Percentiles rank a stretch among this genome's conserved stretches.
Conservation (phyloP, 2,329 filamentous ascomycete genomes). For the Coleophoma crateriformis region DNA sequence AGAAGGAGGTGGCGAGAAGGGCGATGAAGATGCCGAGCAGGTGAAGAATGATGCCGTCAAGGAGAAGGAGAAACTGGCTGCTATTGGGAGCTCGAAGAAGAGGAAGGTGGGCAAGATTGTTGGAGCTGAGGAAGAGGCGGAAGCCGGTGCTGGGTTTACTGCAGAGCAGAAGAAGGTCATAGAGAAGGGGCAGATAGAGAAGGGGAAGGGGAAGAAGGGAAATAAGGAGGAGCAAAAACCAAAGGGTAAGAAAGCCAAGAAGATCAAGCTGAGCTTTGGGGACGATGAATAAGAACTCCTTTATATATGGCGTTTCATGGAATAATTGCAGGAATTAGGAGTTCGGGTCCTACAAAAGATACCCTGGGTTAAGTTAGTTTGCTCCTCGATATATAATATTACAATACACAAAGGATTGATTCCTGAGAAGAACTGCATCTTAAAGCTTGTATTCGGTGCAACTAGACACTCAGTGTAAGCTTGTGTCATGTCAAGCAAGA, state of each 20-base stretch:
- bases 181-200: background rate
- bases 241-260: constrained; percentile 38
- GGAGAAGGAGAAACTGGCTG: constrained; percentile 25
- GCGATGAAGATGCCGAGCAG: constrained; percentile 17
- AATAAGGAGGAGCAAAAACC: constrained; percentile 14
- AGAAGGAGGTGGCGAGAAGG: constrained; percentile 14
- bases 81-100: constrained; percentile 43
- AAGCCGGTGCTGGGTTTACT: constrained; percentile 8
- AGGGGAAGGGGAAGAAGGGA: background rate
- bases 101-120: constrained; percentile 49
- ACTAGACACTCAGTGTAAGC: too few relatives aligned
- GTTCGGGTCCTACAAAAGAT: background rate
- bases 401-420: too few relatives aligned
- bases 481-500: too few relatives aligned
- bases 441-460: too few relatives aligned
- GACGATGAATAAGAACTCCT: constrained; percentile 41
- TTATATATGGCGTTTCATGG: background rate
- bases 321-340: background rate
- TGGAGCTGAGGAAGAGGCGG: constrained; percentile 26
- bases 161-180: background rate
- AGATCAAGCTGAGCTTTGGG: constrained; percentile 64
- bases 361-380: background rate
- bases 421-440: too few relatives aligned
- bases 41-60: constrained; percentile 11
- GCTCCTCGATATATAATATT: too few relatives aligned